Conservation (phyloP, 75 land plant species). For the Cunninghamia lanceolata region DNA sequence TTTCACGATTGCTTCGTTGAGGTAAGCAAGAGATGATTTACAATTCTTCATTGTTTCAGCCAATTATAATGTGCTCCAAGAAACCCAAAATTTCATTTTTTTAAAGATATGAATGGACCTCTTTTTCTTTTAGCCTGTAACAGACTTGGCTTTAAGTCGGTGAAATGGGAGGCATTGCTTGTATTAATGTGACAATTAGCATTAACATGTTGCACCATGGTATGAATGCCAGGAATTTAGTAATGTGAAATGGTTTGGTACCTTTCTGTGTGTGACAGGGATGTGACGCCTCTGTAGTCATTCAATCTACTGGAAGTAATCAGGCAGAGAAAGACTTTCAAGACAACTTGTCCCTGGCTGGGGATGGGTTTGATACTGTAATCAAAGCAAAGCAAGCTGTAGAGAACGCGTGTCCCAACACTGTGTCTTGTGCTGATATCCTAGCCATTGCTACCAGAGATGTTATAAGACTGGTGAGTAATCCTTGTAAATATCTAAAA, state of each 20-base stretch:
- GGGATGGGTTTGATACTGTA: slow-evolving; percentile 89
- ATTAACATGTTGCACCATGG: neutral
- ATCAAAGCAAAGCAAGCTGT: slow-evolving; percentile 73
- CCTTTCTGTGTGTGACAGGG: slow-evolving; percentile 33
- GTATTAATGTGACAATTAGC: neutral
- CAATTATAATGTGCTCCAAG: neutral
- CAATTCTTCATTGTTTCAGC: neutral
- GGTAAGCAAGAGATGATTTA: slow-evolving; percentile 9
- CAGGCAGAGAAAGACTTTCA: slow-evolving; percentile 67
- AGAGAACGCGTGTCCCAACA: slow-evolving; percentile 35
- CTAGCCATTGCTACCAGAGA: slow-evolving; percentile 27
- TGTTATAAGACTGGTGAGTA: slow-evolving; percentile 18
- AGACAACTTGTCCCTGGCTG: slow-evolving; percentile 69
- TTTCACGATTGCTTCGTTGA: slow-evolving; percentile 65
- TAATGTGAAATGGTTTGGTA: neutral
- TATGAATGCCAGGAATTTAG: neutral
- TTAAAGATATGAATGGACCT: neutral
- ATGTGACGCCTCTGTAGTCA: slow-evolving; percentile 68
- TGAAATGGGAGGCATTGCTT: neutral
- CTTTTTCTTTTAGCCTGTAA: neutral
- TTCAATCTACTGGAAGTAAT: slow-evolving; percentile 45
- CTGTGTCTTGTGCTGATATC: slow-evolving; percentile 38
- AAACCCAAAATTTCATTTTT: neutral
- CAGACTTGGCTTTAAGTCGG: neutral
- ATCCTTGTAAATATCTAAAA: neutral